These are phyloP conservation scores for Mrakia blollopis DNA, from an alignment of 768 basidiomycete species.

Conservation along the genomic window DNA sequence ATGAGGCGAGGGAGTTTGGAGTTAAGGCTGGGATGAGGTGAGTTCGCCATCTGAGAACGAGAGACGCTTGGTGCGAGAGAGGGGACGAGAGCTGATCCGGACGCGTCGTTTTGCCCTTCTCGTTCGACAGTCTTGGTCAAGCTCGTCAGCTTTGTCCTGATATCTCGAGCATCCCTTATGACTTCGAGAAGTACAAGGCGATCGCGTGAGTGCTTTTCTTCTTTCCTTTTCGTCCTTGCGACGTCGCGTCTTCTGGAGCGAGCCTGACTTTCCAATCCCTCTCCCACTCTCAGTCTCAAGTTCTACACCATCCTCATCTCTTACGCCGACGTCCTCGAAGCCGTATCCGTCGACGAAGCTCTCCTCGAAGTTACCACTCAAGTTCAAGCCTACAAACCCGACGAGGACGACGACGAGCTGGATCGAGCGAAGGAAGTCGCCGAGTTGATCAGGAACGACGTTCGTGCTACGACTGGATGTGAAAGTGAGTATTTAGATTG, in stretches of 20 bases:
- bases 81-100: background rate
- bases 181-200: slow-evolving; percentile 68
- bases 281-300: slow-evolving; percentile 55
- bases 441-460: slow-evolving; percentile 69
- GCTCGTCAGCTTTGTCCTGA: slow-evolving; percentile 69
- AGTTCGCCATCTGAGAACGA: slow-evolving; percentile 34
- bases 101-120: background rate
- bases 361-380: slow-evolving; percentile 74
- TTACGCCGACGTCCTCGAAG: slow-evolving; percentile 75
- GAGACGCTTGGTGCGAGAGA: background rate
- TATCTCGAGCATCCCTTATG: slow-evolving; percentile 78
- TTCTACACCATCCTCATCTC: slow-evolving; percentile 92
- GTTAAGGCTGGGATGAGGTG: slow-evolving; percentile 94
- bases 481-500: slow-evolving; percentile 55
- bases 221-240: background rate
- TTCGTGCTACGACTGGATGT: slow-evolving; percentile 73
- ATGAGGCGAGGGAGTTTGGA: slow-evolving; percentile 83
- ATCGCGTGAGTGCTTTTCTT: slow-evolving; percentile 33
- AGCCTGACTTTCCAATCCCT: no score
- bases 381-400: slow-evolving; percentile 30
- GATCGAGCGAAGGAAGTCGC: slow-evolving; percentile 75
- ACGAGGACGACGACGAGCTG: slow-evolving; percentile 30
- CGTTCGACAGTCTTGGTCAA: slow-evolving; percentile 61
- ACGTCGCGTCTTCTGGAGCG: slow-evolving; percentile 41
- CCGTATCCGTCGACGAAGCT: slow-evolving; percentile 94